Evolutionary conservation across 768 basidiomycete genomes (phyloP).

Genomic region (Termitomyces sp.): DNA sequence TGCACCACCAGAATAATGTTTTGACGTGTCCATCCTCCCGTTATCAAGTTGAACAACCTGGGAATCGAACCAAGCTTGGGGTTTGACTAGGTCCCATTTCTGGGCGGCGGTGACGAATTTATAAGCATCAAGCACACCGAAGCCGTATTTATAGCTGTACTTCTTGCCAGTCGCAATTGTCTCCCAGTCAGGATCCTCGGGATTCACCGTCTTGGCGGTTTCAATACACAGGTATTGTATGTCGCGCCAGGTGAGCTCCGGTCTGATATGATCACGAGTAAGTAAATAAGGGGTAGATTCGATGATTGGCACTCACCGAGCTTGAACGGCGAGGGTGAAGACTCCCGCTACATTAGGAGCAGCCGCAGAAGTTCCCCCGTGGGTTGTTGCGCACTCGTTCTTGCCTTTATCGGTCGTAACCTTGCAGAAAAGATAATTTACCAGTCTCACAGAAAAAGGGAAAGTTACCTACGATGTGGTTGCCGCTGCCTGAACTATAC

Average conservation of each 20-base stretch:
- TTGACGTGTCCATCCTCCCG: slow-evolving; percentile 49
- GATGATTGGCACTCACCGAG: slow-evolving; percentile 46
- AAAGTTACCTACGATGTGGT: slow-evolving; percentile 72
- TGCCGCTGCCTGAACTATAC: slow-evolving; percentile 90
- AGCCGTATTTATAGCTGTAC: slow-evolving; percentile 91
- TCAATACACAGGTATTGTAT: slow-evolving; percentile 85
- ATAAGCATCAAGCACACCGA: slow-evolving; percentile 82
- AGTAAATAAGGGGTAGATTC: not conserved
- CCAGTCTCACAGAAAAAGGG: not conserved
- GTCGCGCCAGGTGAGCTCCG: slow-evolving; percentile 97
- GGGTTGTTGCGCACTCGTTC: slow-evolving; percentile 69
- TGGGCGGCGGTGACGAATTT: slow-evolving; percentile 77
- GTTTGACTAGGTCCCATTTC: slow-evolving; percentile 84
- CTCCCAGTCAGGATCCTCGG: slow-evolving; percentile 93
- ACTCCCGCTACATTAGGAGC: slow-evolving; percentile 95
- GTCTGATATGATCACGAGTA: slow-evolving; percentile 35
- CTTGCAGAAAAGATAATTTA: slow-evolving; percentile 34
- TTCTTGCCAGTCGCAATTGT: slow-evolving; percentile 59
- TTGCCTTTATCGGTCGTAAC: slow-evolving; percentile 93
- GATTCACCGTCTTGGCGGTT: slow-evolving; percentile 73
- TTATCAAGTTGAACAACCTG: slow-evolving; percentile 61
- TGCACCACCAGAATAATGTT: slow-evolving; percentile 56
- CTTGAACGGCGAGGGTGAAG: slow-evolving; percentile 83
- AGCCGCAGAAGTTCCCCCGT: slow-evolving; percentile 98
- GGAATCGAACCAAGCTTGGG: slow-evolving; percentile 85